Evolutionary conservation across 257 asterid genomes (phyloP).

Genomic region (Sherardia arvensis): DNA sequence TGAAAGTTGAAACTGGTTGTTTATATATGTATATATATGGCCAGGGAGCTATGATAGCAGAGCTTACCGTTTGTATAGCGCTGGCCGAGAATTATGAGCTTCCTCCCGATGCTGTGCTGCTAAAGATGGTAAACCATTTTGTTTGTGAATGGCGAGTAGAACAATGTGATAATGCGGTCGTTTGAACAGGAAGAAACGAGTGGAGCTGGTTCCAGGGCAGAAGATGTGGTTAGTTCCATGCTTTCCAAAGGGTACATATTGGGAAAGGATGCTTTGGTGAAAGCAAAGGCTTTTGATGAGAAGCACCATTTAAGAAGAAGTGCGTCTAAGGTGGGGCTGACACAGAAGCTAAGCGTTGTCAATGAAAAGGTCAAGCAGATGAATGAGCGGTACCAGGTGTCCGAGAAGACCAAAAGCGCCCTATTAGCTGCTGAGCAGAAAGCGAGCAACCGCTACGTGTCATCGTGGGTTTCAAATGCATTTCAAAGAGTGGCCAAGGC

Average conservation of each 20-base stretch:
- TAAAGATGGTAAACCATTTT: conserved; percentile 17
- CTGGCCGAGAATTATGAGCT: conserved; percentile 28
- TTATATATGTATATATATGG: not conserved
- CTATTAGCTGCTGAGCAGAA: conserved; percentile 41
- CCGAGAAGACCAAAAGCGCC: conserved; percentile 37
- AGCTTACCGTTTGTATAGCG: no score
- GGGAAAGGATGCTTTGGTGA: conserved; percentile 50
- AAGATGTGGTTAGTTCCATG: conserved; percentile 52
- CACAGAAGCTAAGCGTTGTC: conserved; percentile 38
- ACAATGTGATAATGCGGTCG: no score
- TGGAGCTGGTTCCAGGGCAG: no score
- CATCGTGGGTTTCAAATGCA: conserved; percentile 39
- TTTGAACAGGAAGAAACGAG: no score
- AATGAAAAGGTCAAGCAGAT: conserved; percentile 39
- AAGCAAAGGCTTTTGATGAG: conserved; percentile 42
- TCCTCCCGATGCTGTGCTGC: conserved; percentile 31
- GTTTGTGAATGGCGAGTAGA: no score
- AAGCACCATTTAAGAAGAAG: conserved; percentile 36
- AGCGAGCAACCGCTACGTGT: conserved; percentile 37
- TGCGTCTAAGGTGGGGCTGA: conserved; percentile 47
- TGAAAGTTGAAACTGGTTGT: not conserved
- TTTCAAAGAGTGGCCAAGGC: conserved; percentile 32
- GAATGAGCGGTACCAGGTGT: conserved; percentile 33
- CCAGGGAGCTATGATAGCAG: conserved; percentile 42
- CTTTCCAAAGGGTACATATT: conserved; percentile 49